These are phyloP conservation scores for Dothistroma septosporum DNA, from an alignment of 2,329 filamentous ascomycete species.

Conservation along the genomic window DNA sequence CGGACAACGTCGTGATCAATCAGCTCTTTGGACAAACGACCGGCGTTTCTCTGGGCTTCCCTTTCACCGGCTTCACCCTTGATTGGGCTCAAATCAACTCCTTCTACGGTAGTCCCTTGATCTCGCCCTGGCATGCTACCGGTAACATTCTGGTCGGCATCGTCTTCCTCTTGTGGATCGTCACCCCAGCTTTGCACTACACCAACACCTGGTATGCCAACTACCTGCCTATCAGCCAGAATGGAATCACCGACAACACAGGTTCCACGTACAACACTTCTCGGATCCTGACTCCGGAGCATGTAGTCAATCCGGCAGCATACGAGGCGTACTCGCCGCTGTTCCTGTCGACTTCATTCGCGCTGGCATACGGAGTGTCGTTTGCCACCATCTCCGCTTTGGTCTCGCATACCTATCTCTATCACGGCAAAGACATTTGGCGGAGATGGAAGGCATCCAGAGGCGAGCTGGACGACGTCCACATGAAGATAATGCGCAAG, in stretches of 20 bases:
- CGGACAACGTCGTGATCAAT: conserved; percentile 68
- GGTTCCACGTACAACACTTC: conserved; percentile 81
- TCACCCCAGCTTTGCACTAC: conserved; percentile 48
- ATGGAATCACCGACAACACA: conserved; percentile 78
- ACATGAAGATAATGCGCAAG: conserved; percentile 75
- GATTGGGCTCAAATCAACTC: conserved; percentile 82
- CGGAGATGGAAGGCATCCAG: conserved; percentile 62
- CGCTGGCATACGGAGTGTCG: conserved; percentile 78
- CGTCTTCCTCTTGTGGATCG: conserved; percentile 23
- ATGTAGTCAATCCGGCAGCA: conserved; percentile 69
- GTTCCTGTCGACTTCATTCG: conserved; percentile 81
- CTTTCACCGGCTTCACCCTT: conserved; percentile 69
- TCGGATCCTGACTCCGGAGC: conserved; percentile 72
- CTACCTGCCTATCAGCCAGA: conserved; percentile 81
- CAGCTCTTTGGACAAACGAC: conserved; percentile 27
- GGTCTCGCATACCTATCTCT: conserved; percentile 75
- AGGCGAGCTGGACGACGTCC: conserved; percentile 62
- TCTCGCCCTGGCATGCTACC: conserved; percentile 35
- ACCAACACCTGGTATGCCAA: conserved; percentile 72
- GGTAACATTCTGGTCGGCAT: conserved; percentile 27
- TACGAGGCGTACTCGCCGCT: conserved; percentile 78
- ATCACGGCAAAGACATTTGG: conserved; percentile 82
- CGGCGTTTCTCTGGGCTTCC: conserved; percentile 27
- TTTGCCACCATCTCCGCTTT: conserved; percentile 78
- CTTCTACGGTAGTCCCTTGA: conserved; percentile 67